These are phyloP conservation scores for Mesembryanthemum crystallinum DNA, from an alignment of 148 eudicot species.

Conservation along the genomic window DNA sequence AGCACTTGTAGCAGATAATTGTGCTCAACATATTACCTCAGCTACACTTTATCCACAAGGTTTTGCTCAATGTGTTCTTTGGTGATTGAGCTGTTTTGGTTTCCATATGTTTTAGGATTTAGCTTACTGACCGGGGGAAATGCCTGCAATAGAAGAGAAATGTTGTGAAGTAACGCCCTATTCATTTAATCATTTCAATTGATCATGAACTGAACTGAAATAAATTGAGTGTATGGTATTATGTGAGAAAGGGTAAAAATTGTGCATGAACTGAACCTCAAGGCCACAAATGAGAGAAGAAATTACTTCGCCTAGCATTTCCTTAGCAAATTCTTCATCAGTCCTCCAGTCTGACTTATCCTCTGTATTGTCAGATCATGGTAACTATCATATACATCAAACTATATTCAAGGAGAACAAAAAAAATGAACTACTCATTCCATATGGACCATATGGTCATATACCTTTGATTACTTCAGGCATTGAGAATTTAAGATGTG, in stretches of 20 bases:
- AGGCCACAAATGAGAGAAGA: slow-evolving; percentile 62
- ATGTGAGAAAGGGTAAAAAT: no score
- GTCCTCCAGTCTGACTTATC: slow-evolving; percentile 77
- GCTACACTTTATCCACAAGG: slow-evolving; percentile 46
- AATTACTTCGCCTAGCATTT: slow-evolving; percentile 79
- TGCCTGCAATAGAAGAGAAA: slow-evolving; percentile 23
- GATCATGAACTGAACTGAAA: no score
- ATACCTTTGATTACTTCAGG: slow-evolving; percentile 77
- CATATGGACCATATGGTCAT: background rate
- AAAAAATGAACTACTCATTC: background rate
- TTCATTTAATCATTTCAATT: background rate
- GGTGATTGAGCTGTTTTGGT: slow-evolving; percentile 63
- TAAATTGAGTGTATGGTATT: no score
- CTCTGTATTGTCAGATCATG: slow-evolving; percentile 35
- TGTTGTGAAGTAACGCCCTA: background rate
- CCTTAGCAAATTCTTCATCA: slow-evolving; percentile 85
- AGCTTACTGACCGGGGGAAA: slow-evolving; percentile 67
- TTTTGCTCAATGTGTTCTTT: slow-evolving; percentile 43
- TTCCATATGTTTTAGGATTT: slow-evolving; percentile 63
- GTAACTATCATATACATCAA: background rate
- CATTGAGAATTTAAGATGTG: slow-evolving; percentile 52
- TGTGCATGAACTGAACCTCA: no score
- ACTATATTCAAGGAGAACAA: background rate
- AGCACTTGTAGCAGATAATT: background rate
- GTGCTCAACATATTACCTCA: slow-evolving; percentile 42